phyloP scores from a whole-genome alignment of 1,139 yeast genomes.

The Lodderomyces parapsilosis region DNA sequence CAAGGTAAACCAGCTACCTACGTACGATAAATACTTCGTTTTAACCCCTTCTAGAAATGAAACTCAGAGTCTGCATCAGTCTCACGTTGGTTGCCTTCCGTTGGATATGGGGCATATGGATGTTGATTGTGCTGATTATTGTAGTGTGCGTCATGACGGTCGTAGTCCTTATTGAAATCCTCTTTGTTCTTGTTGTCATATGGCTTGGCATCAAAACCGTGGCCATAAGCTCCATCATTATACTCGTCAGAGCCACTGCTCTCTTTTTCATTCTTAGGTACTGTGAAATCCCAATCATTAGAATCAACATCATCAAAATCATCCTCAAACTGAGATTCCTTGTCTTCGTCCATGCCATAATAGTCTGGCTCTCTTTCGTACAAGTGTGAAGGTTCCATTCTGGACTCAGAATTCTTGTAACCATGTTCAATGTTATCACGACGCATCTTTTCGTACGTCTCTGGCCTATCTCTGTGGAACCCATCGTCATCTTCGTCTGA shows the following conservation, averaged over 20 bases:
- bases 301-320: constrained; percentile 15
- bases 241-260: constrained; percentile 7
- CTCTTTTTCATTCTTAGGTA: constrained; percentile 3
- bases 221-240: background rate
- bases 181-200: background rate
- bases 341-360: background rate
- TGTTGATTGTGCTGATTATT: background rate
- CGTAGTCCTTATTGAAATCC: background rate
- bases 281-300: constrained; percentile 13
- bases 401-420: constrained; percentile 3
- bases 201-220: background rate
- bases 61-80: constrained; percentile 11
- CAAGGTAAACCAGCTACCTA: background rate
- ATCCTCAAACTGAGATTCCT: constrained; percentile 5
- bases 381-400: constrained; percentile 2
- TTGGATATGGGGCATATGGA: background rate
- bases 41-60: background rate
- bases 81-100: background rate
- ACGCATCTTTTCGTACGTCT: constrained; percentile 12
- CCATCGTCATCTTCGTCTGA: constrained; percentile 21
- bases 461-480: constrained; percentile 17
- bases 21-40: background rate
- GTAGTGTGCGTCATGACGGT: background rate
- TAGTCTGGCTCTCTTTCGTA: background rate
- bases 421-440: constrained; percentile 10